A percentile compares a stretch with the other conserved stretches of the same genome.
Conservation (phyloP, 1,284 basidiomycete species). For the Cerioporus squamosus region DNA sequence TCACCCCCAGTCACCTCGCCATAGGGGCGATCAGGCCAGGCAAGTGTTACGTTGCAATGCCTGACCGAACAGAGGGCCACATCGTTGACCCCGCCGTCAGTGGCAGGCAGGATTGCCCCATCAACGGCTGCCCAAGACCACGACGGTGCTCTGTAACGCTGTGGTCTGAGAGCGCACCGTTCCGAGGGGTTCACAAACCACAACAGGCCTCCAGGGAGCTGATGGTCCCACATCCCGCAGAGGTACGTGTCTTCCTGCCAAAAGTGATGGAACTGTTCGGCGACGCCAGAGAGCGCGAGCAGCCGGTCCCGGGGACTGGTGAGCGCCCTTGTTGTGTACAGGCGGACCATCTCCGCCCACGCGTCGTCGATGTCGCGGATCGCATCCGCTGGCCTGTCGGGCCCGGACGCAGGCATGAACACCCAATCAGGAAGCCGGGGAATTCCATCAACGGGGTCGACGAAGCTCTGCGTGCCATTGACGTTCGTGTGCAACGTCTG, state of each 20-base stretch:
- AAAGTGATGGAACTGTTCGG: not conserved
- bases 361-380: no score
- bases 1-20: no score
- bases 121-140: slow-evolving; percentile 7
- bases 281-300: not conserved
- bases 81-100: no score
- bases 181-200: not conserved
- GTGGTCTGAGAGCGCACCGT: not conserved
- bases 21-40: no score
- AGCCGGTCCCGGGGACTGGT: not conserved
- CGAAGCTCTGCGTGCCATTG: not conserved
- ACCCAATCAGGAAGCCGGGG: not conserved
- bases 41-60: no score
- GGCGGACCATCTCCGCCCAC: not conserved
- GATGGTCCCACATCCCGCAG: not conserved
- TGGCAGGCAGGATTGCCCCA: no score
- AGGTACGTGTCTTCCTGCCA: not conserved
- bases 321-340: not conserved
- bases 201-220: not conserved
- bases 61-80: no score
- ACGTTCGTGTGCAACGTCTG: not conserved
- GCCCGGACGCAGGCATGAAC: not conserved
- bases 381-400: not conserved
- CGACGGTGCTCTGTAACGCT: not conserved
- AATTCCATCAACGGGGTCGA: not conserved